phyloP scores from a whole-genome alignment of 257 asterid genomes.

The Salvia splendens region DNA sequence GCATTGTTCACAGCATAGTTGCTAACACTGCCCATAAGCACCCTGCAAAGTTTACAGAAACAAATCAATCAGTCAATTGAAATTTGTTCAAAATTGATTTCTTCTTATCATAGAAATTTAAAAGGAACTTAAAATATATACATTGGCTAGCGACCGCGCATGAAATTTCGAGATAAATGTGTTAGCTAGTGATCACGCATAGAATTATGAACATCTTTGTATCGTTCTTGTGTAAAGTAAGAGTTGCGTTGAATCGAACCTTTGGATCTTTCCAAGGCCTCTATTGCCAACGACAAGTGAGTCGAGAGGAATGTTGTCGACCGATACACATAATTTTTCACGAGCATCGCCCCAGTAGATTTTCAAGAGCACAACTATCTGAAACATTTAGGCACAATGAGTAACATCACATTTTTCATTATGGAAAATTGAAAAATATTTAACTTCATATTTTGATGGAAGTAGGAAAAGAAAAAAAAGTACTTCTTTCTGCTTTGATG shows the following conservation, averaged over 20 bases:
- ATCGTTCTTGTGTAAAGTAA: not conserved
- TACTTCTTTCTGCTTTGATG: slow-evolving; percentile 73
- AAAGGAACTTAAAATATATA: no score
- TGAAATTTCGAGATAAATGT: not conserved
- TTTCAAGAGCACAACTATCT: slow-evolving; percentile 69
- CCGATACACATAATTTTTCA: slow-evolving; percentile 71
- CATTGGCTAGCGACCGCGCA: not conserved
- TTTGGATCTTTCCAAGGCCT: slow-evolving; percentile 86
- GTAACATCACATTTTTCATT: not conserved
- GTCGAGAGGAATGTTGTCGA: slow-evolving; percentile 69
- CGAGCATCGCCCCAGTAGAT: slow-evolving; percentile 94
- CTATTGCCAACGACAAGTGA: slow-evolving; percentile 79
- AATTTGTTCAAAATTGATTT: not conserved
- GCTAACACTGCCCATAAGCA: slow-evolving; percentile 91
- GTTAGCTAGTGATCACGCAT: not conserved
- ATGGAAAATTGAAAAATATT: not conserved
- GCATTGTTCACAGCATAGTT: slow-evolving; percentile 82
- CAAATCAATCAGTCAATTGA: not conserved
- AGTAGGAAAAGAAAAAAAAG: not conserved
- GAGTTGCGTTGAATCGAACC: slow-evolving; percentile 42
- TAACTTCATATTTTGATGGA: no score
- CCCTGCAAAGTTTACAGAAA: slow-evolving; percentile 51
- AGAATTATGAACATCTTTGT: not conserved
- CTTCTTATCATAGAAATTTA: no score
- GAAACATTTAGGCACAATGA: slow-evolving; percentile 9